phyloP scores from a whole-genome alignment of 306 rosid genomes.

The Crotalaria pallida region DNA sequence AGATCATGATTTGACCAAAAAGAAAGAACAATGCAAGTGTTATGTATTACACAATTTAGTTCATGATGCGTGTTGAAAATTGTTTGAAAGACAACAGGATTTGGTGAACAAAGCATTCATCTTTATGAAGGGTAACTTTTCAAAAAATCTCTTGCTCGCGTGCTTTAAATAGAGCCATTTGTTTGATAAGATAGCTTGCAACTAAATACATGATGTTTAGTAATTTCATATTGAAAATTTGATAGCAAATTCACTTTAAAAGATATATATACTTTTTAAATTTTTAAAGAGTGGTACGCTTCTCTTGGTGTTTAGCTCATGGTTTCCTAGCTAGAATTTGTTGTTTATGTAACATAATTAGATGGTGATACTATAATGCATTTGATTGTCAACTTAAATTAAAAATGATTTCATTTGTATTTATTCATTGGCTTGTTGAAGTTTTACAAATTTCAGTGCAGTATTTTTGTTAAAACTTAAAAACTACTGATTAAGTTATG shows the following conservation, averaged over 20 bases:
- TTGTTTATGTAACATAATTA: background rate
- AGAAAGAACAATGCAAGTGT: background rate
- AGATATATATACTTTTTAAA: background rate
- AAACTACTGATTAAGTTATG: background rate
- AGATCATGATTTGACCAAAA: too few relatives aligned
- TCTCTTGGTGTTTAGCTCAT: background rate
- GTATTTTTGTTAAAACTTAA: background rate
- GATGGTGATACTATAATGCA: background rate
- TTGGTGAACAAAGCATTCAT: too few relatives aligned
- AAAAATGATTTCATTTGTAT: background rate
- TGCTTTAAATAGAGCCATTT: background rate
- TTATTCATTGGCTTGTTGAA: background rate
- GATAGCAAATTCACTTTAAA: background rate
- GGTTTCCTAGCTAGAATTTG: background rate
- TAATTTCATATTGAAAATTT: background rate
- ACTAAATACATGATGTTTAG: background rate
- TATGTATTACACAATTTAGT: background rate
- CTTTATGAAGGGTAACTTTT: too few relatives aligned
- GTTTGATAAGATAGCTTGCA: background rate
- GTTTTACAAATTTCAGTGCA: background rate
- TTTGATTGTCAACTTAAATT: background rate
- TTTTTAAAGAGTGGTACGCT: background rate
- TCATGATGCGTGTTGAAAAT: constrained; percentile 1
- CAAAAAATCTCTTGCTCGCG: background rate
- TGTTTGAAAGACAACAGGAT: constrained; percentile 1